Percentiles rank a stretch among this genome's conserved stretches.
Evolutionary conservation across 2,329 filamentous ascomycete species (phyloP).

Genomic region (Aspergillus sergii): DNA sequence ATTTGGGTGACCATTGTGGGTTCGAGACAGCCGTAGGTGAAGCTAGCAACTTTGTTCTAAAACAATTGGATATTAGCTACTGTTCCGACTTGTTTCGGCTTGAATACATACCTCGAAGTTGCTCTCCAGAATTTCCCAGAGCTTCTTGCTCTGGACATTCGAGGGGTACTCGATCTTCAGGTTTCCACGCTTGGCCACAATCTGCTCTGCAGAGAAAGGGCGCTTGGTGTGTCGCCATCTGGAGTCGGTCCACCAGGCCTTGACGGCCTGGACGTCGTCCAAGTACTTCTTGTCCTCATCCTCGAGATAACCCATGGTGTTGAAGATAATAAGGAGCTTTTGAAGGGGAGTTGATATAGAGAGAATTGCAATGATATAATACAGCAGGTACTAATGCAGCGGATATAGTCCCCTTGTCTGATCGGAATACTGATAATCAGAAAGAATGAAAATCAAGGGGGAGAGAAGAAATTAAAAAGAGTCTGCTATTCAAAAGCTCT

Average conservation of each 20-base stretch:
- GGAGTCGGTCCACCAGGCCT: constrained; percentile 91
- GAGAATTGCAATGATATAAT: constrained; percentile 13
- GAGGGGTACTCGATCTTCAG: constrained; percentile 90
- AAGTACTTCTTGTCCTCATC: constrained; percentile 75
- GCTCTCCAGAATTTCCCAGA: constrained; percentile 85
- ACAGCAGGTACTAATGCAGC: constrained; percentile 5
- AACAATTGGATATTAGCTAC: background rate
- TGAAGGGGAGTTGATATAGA: background rate
- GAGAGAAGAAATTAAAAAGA: constrained; percentile 16
- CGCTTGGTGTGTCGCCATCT: constrained; percentile 93
- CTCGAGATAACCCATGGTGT: constrained; percentile 51
- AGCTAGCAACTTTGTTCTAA: constrained; percentile 81
- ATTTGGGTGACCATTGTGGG: constrained; percentile 99
- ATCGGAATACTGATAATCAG: constrained; percentile 10
- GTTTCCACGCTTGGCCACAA: constrained; percentile 91
- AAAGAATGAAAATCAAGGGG: constrained; percentile 6
- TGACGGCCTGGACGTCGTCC: constrained; percentile 82
- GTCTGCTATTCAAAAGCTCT: background rate
- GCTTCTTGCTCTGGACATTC: constrained; percentile 87
- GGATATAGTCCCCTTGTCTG: background rate
- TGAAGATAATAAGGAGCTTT: constrained; percentile 9
- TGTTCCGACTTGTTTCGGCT: background rate
- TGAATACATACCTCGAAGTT: constrained; percentile 71
- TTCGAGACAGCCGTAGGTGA: constrained; percentile 95
- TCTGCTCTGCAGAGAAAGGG: constrained; percentile 93